phyloP scores from a whole-genome alignment of 805 yeast species.

The baker's yeast (Saccharomyces cerevisiae) region DNA sequence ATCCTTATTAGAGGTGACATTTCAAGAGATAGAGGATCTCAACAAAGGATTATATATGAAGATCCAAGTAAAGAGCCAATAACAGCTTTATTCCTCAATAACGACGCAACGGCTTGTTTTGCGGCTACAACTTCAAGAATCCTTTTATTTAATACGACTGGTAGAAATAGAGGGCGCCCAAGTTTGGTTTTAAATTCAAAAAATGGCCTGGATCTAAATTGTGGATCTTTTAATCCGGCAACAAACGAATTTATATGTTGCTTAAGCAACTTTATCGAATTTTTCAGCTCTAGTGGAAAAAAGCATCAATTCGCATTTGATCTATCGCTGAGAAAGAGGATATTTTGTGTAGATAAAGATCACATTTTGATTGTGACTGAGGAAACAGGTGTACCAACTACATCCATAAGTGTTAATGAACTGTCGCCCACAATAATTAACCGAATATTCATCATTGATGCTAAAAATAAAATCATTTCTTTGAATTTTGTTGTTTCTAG shows the following conservation, averaged over 20 bases:
- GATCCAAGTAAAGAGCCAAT: slow-evolving; percentile 59
- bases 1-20: slow-evolving; percentile 81
- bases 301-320: slow-evolving; percentile 49
- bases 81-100: slow-evolving; percentile 58
- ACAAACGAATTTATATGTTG: slow-evolving; percentile 55
- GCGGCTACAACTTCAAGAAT: slow-evolving; percentile 70
- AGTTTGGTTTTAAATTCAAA: slow-evolving; percentile 37
- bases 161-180: slow-evolving; percentile 66
- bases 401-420: slow-evolving; percentile 27
- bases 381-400: slow-evolving; percentile 30
- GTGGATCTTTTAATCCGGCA: slow-evolving; percentile 35
- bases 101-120: slow-evolving; percentile 46
- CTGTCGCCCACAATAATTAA: slow-evolving; percentile 35
- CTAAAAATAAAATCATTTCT: slow-evolving; percentile 59
- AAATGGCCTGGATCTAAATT: slow-evolving; percentile 38
- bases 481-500: slow-evolving; percentile 62
- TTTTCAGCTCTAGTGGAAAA: slow-evolving; percentile 49
- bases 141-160: slow-evolving; percentile 65
- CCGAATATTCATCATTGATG: slow-evolving; percentile 59
- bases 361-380: slow-evolving; percentile 56
- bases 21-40: slow-evolving; percentile 78
- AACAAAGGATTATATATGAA: slow-evolving; percentile 73
- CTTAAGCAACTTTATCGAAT: slow-evolving; percentile 51
- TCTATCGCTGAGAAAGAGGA: slow-evolving; percentile 42
- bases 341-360: slow-evolving; percentile 40